Conservation (phyloP, 2,329 filamentous ascomycete species). For the Cladosporium colombiae region DNA sequence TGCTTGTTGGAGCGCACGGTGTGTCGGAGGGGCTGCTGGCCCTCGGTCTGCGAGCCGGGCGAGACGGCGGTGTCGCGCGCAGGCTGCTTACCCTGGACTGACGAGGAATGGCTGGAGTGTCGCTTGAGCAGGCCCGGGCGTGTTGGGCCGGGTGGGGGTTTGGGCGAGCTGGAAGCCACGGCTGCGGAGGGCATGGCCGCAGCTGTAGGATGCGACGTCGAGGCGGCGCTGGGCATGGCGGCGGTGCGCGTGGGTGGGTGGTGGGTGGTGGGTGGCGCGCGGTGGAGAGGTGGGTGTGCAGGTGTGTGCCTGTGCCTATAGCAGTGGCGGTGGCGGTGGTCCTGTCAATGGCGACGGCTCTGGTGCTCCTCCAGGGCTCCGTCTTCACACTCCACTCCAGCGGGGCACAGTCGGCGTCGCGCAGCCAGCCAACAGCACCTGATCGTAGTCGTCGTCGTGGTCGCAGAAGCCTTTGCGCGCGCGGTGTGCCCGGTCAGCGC, state of each 20-base stretch:
- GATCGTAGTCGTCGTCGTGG: neutral
- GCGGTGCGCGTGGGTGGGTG: neutral
- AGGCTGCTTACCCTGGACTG: slow-evolving; percentile 18
- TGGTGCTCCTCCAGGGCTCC: neutral
- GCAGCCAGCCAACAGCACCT: neutral
- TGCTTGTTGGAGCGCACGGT: slow-evolving; percentile 28
- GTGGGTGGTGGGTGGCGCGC: too few species aligned
- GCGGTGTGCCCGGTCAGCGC: neutral
- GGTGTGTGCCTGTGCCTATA: too few species aligned
- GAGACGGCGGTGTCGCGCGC: slow-evolving; percentile 24
- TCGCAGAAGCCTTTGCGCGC: neutral
- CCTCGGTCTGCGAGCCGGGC: slow-evolving; percentile 30
- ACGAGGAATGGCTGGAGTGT: slow-evolving; percentile 35
- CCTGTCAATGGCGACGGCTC: neutral
- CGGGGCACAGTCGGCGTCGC: neutral
- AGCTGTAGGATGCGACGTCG: slow-evolving; percentile 4
- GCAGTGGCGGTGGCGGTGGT: neutral
- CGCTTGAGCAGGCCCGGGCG: slow-evolving; percentile 34
- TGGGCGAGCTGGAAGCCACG: slow-evolving; percentile 19
- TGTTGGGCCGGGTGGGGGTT: slow-evolving; percentile 16
- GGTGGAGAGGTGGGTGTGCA: neutral
- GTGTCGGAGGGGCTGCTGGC: slow-evolving; percentile 28
- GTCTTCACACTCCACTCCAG: slow-evolving; percentile 7
- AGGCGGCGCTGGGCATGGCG: slow-evolving; percentile 4
- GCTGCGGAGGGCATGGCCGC: slow-evolving; percentile 18